Evolutionary conservation across 768 basidiomycete species (phyloP).

Genomic region (Kockovaella imperatae): DNA sequence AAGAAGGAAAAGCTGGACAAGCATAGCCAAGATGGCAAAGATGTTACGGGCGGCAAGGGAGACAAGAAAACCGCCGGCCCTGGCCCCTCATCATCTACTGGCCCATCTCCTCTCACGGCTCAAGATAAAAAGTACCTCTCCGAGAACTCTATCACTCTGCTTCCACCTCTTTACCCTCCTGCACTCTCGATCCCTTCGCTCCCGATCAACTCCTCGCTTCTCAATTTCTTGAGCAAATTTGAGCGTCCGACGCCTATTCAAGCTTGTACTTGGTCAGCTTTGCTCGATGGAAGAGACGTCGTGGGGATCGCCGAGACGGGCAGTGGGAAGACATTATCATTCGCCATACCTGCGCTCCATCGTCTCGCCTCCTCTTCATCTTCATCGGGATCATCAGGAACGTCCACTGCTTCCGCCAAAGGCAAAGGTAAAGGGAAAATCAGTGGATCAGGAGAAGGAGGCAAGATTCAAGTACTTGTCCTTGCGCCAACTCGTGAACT

Average conservation of each 20-base stretch:
- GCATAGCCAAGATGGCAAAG: conserved; percentile 8
- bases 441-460: conserved; percentile 40
- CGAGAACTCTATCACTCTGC: conserved; percentile 67
- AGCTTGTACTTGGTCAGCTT: conserved; percentile 86
- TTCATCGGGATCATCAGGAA: neutral
- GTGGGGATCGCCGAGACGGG: conserved; percentile 97
- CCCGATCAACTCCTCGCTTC: conserved; percentile 58
- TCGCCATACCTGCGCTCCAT: conserved; percentile 81
- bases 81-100: conserved; percentile 15
- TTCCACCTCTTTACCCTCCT: conserved; percentile 53
- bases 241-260: conserved; percentile 91
- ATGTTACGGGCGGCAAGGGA: conserved; percentile 9
- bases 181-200: conserved; percentile 66
- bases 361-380: conserved; percentile 52
- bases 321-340: conserved; percentile 85
- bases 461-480: conserved; percentile 54
- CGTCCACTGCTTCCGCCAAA: neutral
- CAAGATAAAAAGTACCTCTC: conserved; percentile 60
- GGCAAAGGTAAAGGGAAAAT: conserved; percentile 18
- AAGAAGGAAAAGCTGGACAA: conserved; percentile 34
- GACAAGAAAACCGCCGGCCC: conserved; percentile 6
- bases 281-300: conserved; percentile 62
- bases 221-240: conserved; percentile 60
- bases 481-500: conserved; percentile 93
- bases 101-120: conserved; percentile 33